phyloP scores from a whole-genome alignment of 129 eudicot species.

The Tagetes erecta region DNA sequence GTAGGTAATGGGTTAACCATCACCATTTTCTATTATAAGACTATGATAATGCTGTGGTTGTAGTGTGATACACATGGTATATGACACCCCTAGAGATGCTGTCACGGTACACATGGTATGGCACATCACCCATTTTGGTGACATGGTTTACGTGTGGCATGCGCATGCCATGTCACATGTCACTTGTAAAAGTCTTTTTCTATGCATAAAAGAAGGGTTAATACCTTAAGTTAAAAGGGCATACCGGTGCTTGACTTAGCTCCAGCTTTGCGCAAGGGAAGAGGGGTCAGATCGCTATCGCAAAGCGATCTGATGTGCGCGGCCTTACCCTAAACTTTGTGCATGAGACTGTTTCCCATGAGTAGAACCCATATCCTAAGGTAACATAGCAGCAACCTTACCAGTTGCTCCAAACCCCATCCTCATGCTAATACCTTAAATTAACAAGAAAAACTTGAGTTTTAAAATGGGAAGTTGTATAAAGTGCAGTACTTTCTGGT shows the following conservation, averaged over 20 bases:
- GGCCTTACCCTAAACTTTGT: no score
- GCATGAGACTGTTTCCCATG: no score
- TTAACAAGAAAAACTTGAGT: neutral
- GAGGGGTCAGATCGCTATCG: no score
- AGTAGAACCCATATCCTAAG: no score
- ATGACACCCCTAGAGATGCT: neutral
- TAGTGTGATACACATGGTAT: neutral
- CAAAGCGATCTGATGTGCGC: no score
- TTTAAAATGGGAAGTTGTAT: slow-evolving; percentile 1
- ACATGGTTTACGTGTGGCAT: neutral
- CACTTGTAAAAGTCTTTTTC: neutral
- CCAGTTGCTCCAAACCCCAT: no score
- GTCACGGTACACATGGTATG: neutral
- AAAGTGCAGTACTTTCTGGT: neutral
- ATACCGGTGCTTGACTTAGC: no score
- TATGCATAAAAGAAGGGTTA: neutral
- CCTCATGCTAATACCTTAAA: neutral
- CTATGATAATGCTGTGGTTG: neutral
- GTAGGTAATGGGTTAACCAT: neutral
- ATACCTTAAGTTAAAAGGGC: neutral
- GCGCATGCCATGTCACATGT: neutral
- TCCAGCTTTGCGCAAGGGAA: no score
- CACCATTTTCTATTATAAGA: neutral
- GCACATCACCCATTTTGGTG: neutral
- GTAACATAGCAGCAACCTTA: no score